Base-by-base conservation (phyloP, 345 rosid species). In the Pugionium dolabratum region DNA sequence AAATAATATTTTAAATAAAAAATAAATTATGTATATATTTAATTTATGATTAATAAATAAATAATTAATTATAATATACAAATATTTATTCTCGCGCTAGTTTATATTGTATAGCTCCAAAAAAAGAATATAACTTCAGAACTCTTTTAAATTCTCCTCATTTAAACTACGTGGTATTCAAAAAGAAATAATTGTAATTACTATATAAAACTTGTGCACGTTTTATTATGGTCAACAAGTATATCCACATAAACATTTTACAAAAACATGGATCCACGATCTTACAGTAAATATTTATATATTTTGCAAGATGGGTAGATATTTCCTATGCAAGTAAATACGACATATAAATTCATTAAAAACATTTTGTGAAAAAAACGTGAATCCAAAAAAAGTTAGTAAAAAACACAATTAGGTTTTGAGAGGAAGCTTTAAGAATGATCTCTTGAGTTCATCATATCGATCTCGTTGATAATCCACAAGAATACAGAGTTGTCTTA, bases 401-500 rank as follows among this genome's bases (percentile, higher is more conserved):
- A 44, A 39, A 9, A 6, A 4, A 57, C 2, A 29, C 28, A 6
- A 10, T 41, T 11, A 71, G 64, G 40, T 32, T 9, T 47, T 32
- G 47, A 1, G 47, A 58, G 61, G 42, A 18, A 25, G 9, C 73
- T 54, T 79, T 3, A 79, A 72, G 52, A 87, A 66, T 27, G 76
- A 64, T 66, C 82, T 84, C 83, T 78, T 81, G 46, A 90, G 82
- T 46, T 81, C 42, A 56, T 90, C 76, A 6, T 79, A 80, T 25
- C 87, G 84, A 50, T 68, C 69, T 9, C 84, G 79, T 76, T 94
- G 97, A 76, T 94, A 88, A 33, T 94, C 99, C 43, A 82, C 78
- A 85, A 83, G 76, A 54, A 88, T 3, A 61, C 99, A 94, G 0
- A 90, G 95, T 75, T 95, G 99, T 79, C 99, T 79, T 48, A 91